Evolutionary conservation across 2,329 filamentous ascomycete genomes (phyloP).

Genomic region (Sarocladium brachiariae): DNA sequence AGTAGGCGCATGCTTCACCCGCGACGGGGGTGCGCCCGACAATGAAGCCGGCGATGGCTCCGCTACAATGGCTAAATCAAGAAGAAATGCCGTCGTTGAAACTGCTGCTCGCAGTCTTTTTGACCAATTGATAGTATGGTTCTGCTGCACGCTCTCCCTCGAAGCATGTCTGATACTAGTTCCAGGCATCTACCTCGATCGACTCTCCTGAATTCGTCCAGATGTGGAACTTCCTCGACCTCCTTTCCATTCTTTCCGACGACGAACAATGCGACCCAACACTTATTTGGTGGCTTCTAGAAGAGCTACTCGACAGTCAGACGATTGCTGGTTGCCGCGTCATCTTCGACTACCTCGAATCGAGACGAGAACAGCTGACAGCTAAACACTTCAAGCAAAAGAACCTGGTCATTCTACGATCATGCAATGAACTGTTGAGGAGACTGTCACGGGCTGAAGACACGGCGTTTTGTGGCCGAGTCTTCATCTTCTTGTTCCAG

Average conservation of each 20-base stretch:
- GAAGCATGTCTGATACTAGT: not conserved
- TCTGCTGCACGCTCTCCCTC: slow-evolving; percentile 19
- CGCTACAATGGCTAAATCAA: slow-evolving; percentile 16
- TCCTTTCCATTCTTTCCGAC: slow-evolving; percentile 83
- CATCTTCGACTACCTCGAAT: slow-evolving; percentile 93
- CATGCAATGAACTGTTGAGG: slow-evolving; percentile 91
- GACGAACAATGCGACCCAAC: slow-evolving; percentile 70
- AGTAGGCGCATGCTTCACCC: slow-evolving; percentile 30
- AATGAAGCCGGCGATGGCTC: slow-evolving; percentile 15
- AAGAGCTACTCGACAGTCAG: slow-evolving; percentile 93
- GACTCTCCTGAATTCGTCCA: slow-evolving; percentile 70
- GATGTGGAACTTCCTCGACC: slow-evolving; percentile 90
- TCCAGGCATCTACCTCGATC: slow-evolving; percentile 66
- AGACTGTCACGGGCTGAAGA: slow-evolving; percentile 93
- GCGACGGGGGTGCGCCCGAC: slow-evolving; percentile 20
- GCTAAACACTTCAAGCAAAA: slow-evolving; percentile 76
- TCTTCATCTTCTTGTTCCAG: slow-evolving; percentile 98
- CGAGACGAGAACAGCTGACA: slow-evolving; percentile 80
- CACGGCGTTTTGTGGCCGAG: slow-evolving; percentile 91
- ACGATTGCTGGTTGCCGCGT: slow-evolving; percentile 86
- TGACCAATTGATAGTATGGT: slow-evolving; percentile 62
- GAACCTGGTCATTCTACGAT: slow-evolving; percentile 80
- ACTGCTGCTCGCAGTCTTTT: slow-evolving; percentile 77
- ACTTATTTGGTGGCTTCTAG: slow-evolving; percentile 81
- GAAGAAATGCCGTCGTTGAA: slow-evolving; percentile 66